Conservation (phyloP, 2,329 filamentous ascomycete genomes). For the Xylariaceae sp. region DNA sequence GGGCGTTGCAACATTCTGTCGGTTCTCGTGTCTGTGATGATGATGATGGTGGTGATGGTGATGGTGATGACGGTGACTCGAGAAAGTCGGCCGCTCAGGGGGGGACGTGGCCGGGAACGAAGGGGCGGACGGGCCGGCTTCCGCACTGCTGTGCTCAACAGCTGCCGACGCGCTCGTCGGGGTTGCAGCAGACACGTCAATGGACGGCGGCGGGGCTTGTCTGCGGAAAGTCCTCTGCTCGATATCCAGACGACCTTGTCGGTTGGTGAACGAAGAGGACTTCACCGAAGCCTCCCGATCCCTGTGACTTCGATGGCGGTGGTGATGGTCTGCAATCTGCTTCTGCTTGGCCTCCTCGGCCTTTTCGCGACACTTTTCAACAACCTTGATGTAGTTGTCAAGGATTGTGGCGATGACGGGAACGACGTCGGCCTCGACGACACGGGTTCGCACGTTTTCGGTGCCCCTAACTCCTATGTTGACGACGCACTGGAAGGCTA, state of each 20-base stretch:
- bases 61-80: conserved; percentile 40
- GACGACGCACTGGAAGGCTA: conserved; percentile 97
- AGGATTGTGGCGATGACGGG: conserved; percentile 97
- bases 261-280: conserved; percentile 45
- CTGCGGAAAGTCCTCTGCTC: conserved; percentile 60
- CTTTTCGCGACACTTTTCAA: conserved; percentile 84
- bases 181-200: conserved; percentile 61
- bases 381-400: conserved; percentile 95
- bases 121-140: conserved; percentile 53
- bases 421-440: conserved; percentile 98
- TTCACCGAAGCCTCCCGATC: conserved; percentile 40
- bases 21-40: conserved; percentile 42
- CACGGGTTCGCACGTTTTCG: conserved; percentile 84
- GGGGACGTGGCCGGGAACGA: conserved; percentile 62
- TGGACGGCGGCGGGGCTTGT: conserved; percentile 75
- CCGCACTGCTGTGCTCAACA: conserved; percentile 33
- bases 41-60: conserved; percentile 37
- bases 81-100: conserved; percentile 60
- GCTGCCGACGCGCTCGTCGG: conserved; percentile 37
- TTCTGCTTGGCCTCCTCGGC: conserved; percentile 76
- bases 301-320: conserved; percentile 43
- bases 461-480: conserved; percentile 97
- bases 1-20: conserved; percentile 40
- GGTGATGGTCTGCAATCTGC: conserved; percentile 46
- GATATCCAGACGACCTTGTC: conserved; percentile 44